phyloP scores from a whole-genome alignment of 768 basidiomycete genomes.

The Leccinellum luteum region DNA sequence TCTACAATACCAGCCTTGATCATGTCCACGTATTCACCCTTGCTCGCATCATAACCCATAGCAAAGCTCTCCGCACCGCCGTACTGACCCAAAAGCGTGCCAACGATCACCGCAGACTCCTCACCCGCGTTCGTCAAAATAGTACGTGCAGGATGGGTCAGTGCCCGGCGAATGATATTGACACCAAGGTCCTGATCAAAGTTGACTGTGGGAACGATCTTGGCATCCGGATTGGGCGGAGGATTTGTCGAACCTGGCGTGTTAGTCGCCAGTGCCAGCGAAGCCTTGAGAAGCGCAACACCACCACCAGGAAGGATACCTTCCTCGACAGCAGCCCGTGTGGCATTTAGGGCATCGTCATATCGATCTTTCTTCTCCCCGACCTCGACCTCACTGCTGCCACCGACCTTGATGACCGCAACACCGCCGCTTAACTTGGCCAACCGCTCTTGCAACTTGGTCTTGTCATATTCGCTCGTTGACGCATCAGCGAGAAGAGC shows the following conservation, averaged over 20 bases:
- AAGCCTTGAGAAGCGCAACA: constrained; percentile 87
- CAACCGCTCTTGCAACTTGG: constrained; percentile 94
- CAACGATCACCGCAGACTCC: constrained; percentile 91
- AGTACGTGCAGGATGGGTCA: constrained; percentile 79
- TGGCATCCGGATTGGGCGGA: constrained; percentile 54
- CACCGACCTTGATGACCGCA: constrained; percentile 98
- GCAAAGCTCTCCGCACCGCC: constrained; percentile 73
- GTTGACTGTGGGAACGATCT: constrained; percentile 77
- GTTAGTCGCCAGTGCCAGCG: constrained; percentile 60
- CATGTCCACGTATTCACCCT: constrained; percentile 95
- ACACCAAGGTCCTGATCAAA: constrained; percentile 98
- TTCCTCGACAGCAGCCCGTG: constrained; percentile 96
- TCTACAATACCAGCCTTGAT: constrained; percentile 92
- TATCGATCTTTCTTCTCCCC: constrained; percentile 99
- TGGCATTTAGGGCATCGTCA: constrained; percentile 97
- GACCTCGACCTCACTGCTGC: constrained; percentile 91
- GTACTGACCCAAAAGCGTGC: constrained; percentile 72
- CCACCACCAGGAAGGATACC: constrained; percentile 98
- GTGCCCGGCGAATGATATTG: constrained; percentile 83
- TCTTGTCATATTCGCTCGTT: constrained; percentile 91
- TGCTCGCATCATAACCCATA: constrained; percentile 88
- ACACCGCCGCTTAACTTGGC: constrained; percentile 97
- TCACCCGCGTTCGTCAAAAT: constrained; percentile 95
- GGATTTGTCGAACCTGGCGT: constrained; percentile 45
- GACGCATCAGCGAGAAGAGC: constrained; percentile 74